Evolutionary conservation across 2,329 filamentous ascomycete genomes (phyloP).

Genomic region (Cladosporium sp.): DNA sequence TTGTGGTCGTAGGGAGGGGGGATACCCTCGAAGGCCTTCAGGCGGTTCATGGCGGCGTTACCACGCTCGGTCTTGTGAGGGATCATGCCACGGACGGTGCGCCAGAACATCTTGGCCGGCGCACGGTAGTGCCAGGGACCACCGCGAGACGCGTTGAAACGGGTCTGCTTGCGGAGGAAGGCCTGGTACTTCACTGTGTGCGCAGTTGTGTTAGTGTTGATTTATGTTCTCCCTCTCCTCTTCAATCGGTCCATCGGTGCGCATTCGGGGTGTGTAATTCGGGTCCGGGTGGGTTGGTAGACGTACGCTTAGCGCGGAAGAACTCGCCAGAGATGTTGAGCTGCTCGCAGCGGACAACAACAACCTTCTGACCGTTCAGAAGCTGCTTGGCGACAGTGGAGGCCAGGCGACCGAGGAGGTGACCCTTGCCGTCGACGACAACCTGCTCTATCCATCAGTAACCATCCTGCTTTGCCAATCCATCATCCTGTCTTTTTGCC

Average conservation of each 20-base stretch:
- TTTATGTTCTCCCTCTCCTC: slow-evolving; percentile 17
- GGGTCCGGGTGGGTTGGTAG: slow-evolving; percentile 25
- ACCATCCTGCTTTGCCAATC: background rate
- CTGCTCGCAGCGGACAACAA: slow-evolving; percentile 96
- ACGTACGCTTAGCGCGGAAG: slow-evolving; percentile 99
- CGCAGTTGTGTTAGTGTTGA: slow-evolving; percentile 19
- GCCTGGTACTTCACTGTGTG: slow-evolving; percentile 99
- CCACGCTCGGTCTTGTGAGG: slow-evolving; percentile 99
- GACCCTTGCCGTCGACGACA: slow-evolving; percentile 99
- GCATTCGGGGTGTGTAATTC: slow-evolving; percentile 3
- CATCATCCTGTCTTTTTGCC: slow-evolving; percentile 13
- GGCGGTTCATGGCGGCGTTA: slow-evolving; percentile 92
- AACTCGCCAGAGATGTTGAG: slow-evolving; percentile 99
- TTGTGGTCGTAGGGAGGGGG: slow-evolving; percentile 99
- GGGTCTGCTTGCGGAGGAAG: slow-evolving; percentile 99
- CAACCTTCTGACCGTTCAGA: slow-evolving; percentile 98
- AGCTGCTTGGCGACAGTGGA: slow-evolving; percentile 99
- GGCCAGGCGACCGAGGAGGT: slow-evolving; percentile 98
- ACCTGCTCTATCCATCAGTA: slow-evolving; percentile 59
- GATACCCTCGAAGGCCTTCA: slow-evolving; percentile 99
- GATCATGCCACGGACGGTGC: slow-evolving; percentile 99
- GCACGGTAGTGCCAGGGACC: slow-evolving; percentile 99
- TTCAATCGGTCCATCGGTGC: background rate
- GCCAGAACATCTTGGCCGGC: slow-evolving; percentile 99
- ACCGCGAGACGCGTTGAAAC: slow-evolving; percentile 99